Evolutionary conservation across 208 protist genomes (phyloP).

Genomic region (Baffinella frigidus): DNA sequence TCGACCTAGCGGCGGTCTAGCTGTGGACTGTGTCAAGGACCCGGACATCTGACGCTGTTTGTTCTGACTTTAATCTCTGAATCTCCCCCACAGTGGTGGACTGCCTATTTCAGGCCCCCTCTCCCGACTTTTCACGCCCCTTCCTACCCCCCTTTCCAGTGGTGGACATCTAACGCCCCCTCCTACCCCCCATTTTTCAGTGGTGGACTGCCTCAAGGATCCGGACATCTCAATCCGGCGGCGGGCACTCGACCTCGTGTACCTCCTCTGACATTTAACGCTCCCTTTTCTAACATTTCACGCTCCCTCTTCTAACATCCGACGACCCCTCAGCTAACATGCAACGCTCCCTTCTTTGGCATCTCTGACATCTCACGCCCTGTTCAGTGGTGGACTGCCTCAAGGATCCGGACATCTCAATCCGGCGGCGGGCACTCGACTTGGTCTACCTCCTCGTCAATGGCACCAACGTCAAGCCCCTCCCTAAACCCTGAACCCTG

Average conservation of each 20-base stretch:
- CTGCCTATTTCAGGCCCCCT: neutral
- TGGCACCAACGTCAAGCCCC: constrained; percentile 72
- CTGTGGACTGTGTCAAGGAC: no score
- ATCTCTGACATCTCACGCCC: neutral
- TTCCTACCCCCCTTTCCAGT: neutral
- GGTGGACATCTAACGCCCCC: neutral
- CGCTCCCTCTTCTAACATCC: neutral
- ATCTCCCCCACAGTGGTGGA: neutral
- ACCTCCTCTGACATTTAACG: constrained; percentile 81
- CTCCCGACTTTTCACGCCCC: neutral
- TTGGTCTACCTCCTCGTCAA: constrained; percentile 94
- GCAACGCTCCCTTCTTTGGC: neutral
- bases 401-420: constrained; percentile 92
- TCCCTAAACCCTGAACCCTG: no score
- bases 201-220: constrained; percentile 79
- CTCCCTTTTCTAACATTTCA: neutral
- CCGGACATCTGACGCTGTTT: neutral
- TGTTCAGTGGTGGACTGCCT: neutral
- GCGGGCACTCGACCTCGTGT: constrained; percentile 86
- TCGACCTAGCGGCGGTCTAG: no score
- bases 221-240: constrained; percentile 90
- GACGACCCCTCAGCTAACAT: neutral
- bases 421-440: constrained; percentile 83
- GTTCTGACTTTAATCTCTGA: neutral
- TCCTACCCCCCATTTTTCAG: neutral